phyloP scores from a whole-genome alignment of 495 filamentous ascomycete genomes.

The Penicillium diatomitis region DNA sequence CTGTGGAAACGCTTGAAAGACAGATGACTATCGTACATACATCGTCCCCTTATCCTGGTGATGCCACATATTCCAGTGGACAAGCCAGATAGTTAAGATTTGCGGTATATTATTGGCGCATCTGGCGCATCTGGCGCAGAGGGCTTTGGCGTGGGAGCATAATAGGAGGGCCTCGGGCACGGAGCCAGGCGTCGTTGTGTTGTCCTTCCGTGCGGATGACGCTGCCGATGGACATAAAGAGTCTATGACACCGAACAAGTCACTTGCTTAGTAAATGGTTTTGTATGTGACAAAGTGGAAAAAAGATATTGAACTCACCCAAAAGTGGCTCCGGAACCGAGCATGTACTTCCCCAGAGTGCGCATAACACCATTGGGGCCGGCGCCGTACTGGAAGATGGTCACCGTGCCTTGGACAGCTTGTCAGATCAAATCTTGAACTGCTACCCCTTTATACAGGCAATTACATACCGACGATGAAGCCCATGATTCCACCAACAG shows the following conservation, averaged over 20 bases:
- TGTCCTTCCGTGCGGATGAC: conserved; percentile 80
- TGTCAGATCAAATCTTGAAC: too few species aligned
- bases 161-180: conserved; percentile 37
- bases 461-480: conserved; percentile 78
- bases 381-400: conserved; percentile 87
- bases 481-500: conserved; percentile 90
- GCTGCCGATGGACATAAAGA: conserved; percentile 98
- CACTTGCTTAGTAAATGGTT: conserved; percentile 3
- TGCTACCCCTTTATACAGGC: neutral
- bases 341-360: conserved; percentile 93
- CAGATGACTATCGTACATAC: conserved; percentile 27
- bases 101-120: conserved; percentile 22
- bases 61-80: conserved; percentile 15
- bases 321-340: conserved; percentile 92
- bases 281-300: neutral
- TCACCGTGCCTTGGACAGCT: conserved; percentile 54
- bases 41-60: conserved; percentile 14
- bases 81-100: conserved; percentile 1
- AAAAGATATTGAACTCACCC: conserved; percentile 50
- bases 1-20: conserved; percentile 9
- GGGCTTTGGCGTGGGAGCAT: conserved; percentile 38
- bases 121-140: conserved; percentile 28
- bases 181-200: conserved; percentile 40
- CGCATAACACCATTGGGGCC: conserved; percentile 89
- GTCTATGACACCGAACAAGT: conserved; percentile 42